Evolutionary conservation across 1,284 basidiomycete species (phyloP).

Genomic region (Lignosus rhinocerotis): DNA sequence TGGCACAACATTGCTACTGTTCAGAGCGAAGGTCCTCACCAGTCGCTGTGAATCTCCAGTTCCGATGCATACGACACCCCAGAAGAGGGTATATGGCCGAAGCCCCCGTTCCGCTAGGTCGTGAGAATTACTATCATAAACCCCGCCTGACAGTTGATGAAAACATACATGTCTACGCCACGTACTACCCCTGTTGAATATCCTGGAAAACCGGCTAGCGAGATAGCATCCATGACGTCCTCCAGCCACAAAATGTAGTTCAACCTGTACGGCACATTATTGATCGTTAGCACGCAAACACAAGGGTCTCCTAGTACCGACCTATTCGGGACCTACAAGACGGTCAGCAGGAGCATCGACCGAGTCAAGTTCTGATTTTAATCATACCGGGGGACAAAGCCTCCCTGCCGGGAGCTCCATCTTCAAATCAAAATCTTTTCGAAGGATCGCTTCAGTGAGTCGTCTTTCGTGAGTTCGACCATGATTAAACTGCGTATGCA

Average conservation of each 20-base stretch:
- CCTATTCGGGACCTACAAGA: conserved; percentile 66
- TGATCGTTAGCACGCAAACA: neutral
- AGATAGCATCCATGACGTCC: conserved; percentile 45
- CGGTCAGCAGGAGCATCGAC: neutral
- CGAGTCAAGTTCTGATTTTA: too few relatives aligned
- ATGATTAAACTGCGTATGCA: neutral
- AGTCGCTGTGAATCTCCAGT: conserved; percentile 69
- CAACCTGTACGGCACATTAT: conserved; percentile 45
- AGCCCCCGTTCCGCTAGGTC: conserved; percentile 84
- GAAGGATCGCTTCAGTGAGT: conserved; percentile 76
- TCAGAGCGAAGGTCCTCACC: conserved; percentile 45
- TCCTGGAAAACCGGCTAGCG: neutral
- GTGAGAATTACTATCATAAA: neutral
- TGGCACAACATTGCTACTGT: neutral
- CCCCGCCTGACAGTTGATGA: neutral
- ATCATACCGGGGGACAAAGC: conserved; percentile 79
- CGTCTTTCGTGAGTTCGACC: conserved; percentile 43
- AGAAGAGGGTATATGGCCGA: conserved; percentile 90
- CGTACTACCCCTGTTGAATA: conserved; percentile 12
- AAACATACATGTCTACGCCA: conserved; percentile 57
- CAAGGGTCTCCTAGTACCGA: conserved; percentile 22
- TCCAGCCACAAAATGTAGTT: conserved; percentile 80
- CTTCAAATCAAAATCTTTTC: conserved; percentile 70
- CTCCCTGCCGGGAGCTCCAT: conserved; percentile 68
- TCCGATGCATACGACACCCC: conserved; percentile 54